Base-by-base conservation (phyloP, 768 basidiomycete genomes). In the Hemileccinum impolitum region DNA sequence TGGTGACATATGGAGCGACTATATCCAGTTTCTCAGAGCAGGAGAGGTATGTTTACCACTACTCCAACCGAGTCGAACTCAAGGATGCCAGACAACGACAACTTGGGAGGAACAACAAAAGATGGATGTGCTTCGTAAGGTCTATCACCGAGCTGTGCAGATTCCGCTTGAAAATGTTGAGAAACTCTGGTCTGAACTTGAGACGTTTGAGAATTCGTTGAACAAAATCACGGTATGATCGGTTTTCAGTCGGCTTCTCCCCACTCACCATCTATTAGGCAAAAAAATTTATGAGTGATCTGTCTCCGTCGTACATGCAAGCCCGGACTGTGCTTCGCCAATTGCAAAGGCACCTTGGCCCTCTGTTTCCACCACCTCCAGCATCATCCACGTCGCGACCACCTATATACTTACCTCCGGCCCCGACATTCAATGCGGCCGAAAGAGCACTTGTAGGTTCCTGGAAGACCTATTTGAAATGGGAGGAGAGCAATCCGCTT, bases 31-130 rank as follows among this genome's bases (percentile, higher is more conserved):
- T 65, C 68, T 99, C 43, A 84, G 81, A 55, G 78, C 82, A 14
- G 86, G 82, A 36, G 87, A 88, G 72, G 90, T 89, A 57, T 61
- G 84, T 63, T 30, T 17, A 36, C 26, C 13, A 15, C 12, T 43
- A 39, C 18, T 52, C n/a, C 23, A 12, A 15, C 3, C 9, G 32
- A 46, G 26, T 30, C 32, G 35, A 34, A 39, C 48, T 63, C 31
- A 55, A 18, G 40, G 11, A 46, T 41, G 36, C 14, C 58, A 81
- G 82, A 76, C 87, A 0, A 80, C 78, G 12, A 89, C 86, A 21
- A 91, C 92, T 17, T 97, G 94, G 94, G 95, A 98, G 65, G 85
- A 88, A 55, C 90, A 94, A 60, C 91, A 95, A 63, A 92, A 93
- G 66, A 94, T 93, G 87, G 95, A 96, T 56, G 80, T 84, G 2